Conservation (phyloP, 768 basidiomycete species). For the Austroboletus eburneus region DNA sequence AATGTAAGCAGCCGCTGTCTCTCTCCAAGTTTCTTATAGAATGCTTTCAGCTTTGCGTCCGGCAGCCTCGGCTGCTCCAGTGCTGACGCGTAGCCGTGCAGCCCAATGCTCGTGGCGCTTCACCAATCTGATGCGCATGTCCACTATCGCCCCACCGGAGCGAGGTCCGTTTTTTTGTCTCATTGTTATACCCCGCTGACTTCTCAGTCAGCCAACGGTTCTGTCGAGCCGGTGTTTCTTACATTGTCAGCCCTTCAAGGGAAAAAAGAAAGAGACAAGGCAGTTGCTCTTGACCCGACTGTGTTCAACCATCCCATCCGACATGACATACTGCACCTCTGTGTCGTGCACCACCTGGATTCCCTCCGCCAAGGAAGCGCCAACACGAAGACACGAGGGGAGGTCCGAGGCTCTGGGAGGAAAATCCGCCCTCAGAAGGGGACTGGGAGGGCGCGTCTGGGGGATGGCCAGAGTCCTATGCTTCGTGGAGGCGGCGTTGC, state of each 20-base stretch:
- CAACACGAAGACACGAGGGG: conserved; percentile 85
- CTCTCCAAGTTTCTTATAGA: background rate
- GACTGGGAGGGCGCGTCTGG: conserved; percentile 82
- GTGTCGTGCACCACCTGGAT: conserved; percentile 84
- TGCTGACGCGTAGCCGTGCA: background rate
- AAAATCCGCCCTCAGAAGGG: conserved; percentile 95
- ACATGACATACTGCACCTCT: conserved; percentile 88
- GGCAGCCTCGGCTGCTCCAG: conserved; percentile 3
- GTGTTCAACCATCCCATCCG: conserved; percentile 89
- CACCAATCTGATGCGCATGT: conserved; percentile 7
- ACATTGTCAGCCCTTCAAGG: conserved; percentile 54
- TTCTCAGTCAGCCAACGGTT: conserved; percentile 32
- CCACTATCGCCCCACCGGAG: conserved; percentile 11
- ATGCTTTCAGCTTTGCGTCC: conserved; percentile 21
- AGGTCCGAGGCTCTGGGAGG: conserved; percentile 83
- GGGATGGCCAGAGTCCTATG: conserved; percentile 84
- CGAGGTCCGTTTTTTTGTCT: conserved; percentile 12
- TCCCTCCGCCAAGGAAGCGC: conserved; percentile 89
- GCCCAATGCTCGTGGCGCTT: background rate
- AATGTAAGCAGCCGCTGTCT: conserved; percentile 1
- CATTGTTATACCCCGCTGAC: conserved; percentile 10
- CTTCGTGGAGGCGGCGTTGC: conserved; percentile 88
- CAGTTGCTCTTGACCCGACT: conserved; percentile 68
- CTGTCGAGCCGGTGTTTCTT: conserved; percentile 51
- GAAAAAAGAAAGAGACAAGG: conserved; percentile 38